Evolutionary conservation across 306 rosid species (phyloP), one percentile per base, ranked within the genome.

Genomic region (Inga oerstediana): DNA sequence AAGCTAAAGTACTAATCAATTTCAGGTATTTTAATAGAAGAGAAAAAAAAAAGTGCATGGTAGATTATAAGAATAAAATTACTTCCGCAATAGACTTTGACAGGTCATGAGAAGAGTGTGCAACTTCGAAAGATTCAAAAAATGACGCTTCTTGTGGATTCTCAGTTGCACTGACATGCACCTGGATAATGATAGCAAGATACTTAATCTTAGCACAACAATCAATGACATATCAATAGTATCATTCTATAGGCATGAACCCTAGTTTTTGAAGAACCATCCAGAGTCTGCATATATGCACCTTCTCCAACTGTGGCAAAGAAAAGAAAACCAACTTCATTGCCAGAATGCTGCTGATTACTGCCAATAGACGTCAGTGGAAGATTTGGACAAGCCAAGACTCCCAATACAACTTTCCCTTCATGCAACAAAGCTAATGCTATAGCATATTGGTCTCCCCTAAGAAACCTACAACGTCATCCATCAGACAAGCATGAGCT

Each of bases 381-480:
- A 85, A 93, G 99, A 86, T 95, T 95, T 74, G 98, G 98, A 84
- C 98, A 93, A 74, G 98, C 98, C 85, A 93, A 88, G 68, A 91
- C 93, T 32, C 98, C 98, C 91, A 93, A 88, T 35, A 92, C 98
- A 72, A 95, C 98, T 87, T 89, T 88, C 75, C 98, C 98, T 86
- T 91, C 92, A 84, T 95, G 86, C 45, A 95, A 88, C 92, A 95
- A 83, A 76, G 88, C 98, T 83, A 95, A 91, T 49, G 98, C 98
- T 69, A 88, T 90, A 45, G 98, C 98, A 84, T 95, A 95, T 85
- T 95, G 98, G 78, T 89, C 97, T 87, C 98, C 98, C 88, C 98
- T 89, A 68, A 95, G 54, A 91, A 95, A 95, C 87, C 98, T 95
- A 84, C 51, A 61, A 68, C 39, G 76, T 32, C 78, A 86, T 49